Evolutionary conservation across 2,329 filamentous ascomycete species (phyloP), one percentile per base, ranked within the genome.

Genomic region (Gnomoniopsis smithogilvyi): DNA sequence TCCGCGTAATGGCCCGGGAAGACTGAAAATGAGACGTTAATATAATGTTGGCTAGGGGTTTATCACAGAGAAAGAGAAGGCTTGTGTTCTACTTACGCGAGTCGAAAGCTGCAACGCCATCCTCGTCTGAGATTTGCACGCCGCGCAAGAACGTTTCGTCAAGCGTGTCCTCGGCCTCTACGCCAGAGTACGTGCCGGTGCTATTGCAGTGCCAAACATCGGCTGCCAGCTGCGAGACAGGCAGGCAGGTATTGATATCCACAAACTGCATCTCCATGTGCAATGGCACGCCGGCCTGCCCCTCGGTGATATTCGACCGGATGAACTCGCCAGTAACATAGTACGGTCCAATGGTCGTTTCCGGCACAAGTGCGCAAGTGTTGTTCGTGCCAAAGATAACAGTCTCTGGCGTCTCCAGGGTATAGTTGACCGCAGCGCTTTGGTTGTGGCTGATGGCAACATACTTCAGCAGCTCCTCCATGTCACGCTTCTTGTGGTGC

Each of bases 191-290:
- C 19, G 71, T 69, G 47, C 78, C 77, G 0, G 74, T 78, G 43
- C 75, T 72, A 62, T 79, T 79, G 67, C 75, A 77, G 43, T 76
- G 70, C 77, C 77, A 80, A 46, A 78, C 74, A 62, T 79, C 77
- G 43, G 78, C 69, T 17, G 74, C 61, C 3, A 76, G 69, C 10
- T 70, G 67, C 1, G 68, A 67, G 0, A 74, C 68, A 2, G 76
- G 72, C 51, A 69, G 66, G 67, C 78, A 79, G 33, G 75, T 78
- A 54, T 74, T 73, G 56, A 78, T 71, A 61, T 80, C 76, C 55
- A 80, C 72, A 63, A 78, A 77, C 47, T 78, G 75, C 12, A 79
- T 62, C 59, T 79, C 77, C 11, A 80, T 64, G 63, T 73, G 71
- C 51, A 77, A 52, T 6, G 76, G 74, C 12, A 79, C 68, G n/a